A percentile compares a stretch with the other conserved stretches of the same genome.
Conservation (phyloP, 2,329 filamentous ascomycete genomes). For the Monosporascus sp. region DNA sequence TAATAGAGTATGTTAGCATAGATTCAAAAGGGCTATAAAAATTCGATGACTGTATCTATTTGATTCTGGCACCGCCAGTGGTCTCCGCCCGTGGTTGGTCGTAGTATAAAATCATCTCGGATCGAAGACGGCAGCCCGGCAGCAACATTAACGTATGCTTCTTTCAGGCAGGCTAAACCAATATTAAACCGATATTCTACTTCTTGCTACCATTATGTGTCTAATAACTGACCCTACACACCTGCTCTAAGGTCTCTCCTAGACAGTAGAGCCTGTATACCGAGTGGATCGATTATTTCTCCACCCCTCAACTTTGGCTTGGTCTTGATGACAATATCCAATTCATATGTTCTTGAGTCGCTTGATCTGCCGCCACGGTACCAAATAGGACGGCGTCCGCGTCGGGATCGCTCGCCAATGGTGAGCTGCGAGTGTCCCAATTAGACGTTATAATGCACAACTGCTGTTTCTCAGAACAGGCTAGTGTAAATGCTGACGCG, state of each 20-base stretch:
- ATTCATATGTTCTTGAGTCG: too few relatives aligned
- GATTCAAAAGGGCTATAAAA: background rate
- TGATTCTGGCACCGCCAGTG: background rate
- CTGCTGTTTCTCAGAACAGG: too few relatives aligned
- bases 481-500: too few relatives aligned
- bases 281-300: background rate
- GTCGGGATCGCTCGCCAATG: too few relatives aligned
- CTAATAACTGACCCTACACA: background rate
- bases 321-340: too few relatives aligned
- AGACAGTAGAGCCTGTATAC: background rate
- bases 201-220: constrained; percentile 1
- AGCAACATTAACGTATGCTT: background rate
- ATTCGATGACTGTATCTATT: background rate
- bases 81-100: background rate
- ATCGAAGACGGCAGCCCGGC: background rate
- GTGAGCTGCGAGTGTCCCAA: too few relatives aligned
- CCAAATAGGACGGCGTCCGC: too few relatives aligned
- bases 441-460: too few relatives aligned
- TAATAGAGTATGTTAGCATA: background rate
- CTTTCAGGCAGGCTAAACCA: background rate
- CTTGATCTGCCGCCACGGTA: too few relatives aligned
- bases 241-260: background rate
- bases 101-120: background rate
- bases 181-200: background rate
- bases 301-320: too few relatives aligned